Evolutionary conservation across 176 grass and related monocot genomes (phyloP).

Genomic region (Triticum monococcum): DNA sequence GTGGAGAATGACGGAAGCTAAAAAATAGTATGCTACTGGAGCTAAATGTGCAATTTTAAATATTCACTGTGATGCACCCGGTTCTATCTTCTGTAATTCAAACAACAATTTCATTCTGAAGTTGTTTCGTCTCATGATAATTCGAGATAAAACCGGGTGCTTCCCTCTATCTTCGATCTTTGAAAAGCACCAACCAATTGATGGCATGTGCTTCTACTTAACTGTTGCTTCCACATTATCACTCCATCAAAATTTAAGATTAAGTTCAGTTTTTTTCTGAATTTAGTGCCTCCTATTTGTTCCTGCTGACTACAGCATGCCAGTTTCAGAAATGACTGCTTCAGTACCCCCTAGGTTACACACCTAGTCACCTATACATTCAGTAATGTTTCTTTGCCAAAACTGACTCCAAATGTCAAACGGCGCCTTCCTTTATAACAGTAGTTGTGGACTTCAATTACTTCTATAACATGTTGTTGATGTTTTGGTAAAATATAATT

Average conservation of each 20-base stretch:
- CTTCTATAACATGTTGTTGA: neutral
- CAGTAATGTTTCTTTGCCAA: too few species aligned
- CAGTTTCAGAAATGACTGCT: neutral
- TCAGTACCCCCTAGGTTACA: neutral
- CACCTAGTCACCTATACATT: too few species aligned
- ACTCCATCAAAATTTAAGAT: neutral
- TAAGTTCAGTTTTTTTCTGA: neutral
- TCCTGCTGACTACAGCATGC: neutral
- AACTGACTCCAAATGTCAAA: too few species aligned
- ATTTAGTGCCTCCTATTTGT: neutral
- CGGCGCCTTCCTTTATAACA: neutral
- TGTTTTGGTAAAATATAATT: neutral
- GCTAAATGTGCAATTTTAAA: too few species aligned
- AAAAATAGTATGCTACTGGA: too few species aligned
- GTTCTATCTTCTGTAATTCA: too few species aligned
- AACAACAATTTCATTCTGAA: too few species aligned
- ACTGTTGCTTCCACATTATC: neutral
- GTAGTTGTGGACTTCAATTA: neutral
- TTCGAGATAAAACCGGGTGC: neutral
- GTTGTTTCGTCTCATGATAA: neutral
- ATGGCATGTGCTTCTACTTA: neutral
- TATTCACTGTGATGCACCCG: too few species aligned
- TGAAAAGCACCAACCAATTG: neutral
- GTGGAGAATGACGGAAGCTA: neutral
- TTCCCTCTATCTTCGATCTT: neutral